These are phyloP conservation scores for Phytophthora brassicae DNA, from an alignment of 352 stramenopile genomes.

Conservation along the genomic window DNA sequence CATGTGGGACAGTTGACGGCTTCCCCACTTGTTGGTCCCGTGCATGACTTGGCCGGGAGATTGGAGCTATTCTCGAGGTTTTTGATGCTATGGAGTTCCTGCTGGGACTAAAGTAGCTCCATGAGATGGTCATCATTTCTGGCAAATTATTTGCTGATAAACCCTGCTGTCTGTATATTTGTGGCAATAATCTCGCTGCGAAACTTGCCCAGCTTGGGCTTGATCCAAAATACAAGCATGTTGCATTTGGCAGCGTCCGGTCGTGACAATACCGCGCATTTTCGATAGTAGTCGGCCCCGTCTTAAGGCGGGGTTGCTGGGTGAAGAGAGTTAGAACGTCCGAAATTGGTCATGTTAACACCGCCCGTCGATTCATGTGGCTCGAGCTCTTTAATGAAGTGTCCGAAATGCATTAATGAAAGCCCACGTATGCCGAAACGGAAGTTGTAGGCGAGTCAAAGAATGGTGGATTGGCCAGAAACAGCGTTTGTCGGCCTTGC, in stretches of 20 bases:
- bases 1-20: background rate
- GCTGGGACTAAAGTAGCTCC: background rate
- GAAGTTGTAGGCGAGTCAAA: background rate
- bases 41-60: background rate
- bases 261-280: background rate
- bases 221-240: conserved; percentile 6
- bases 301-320: background rate
- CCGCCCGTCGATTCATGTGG: background rate
- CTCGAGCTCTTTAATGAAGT: background rate
- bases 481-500: too few relatives aligned
- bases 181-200: conserved; percentile 2
- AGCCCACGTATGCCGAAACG: background rate
- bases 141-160: background rate
- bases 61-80: too few relatives aligned
- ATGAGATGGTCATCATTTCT: conserved; percentile 4
- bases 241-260: background rate
- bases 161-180: background rate
- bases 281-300: background rate
- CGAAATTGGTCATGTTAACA: too few relatives aligned
- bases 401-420: background rate
- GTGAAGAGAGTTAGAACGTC: background rate
- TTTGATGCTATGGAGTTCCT: background rate
- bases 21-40: background rate
- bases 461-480: too few relatives aligned
- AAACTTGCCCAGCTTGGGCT: conserved; percentile 6